phyloP scores from a whole-genome alignment of 1,284 basidiomycete species.

The Coniferiporia weirii region DNA sequence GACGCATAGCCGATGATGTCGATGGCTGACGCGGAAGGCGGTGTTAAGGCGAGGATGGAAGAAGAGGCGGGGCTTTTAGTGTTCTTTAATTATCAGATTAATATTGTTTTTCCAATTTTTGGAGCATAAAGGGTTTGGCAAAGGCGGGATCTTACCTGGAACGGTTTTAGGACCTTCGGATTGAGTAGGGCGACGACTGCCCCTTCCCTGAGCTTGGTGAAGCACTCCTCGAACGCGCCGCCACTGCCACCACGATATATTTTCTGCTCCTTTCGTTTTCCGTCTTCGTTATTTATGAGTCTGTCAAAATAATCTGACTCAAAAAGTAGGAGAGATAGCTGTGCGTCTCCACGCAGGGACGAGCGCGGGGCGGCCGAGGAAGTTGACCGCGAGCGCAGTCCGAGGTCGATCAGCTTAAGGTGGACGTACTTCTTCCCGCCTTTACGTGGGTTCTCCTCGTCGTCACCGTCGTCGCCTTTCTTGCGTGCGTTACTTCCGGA shows the following conservation, averaged over 20 bases:
- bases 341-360: constrained; percentile 73
- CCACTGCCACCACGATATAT: constrained; percentile 83
- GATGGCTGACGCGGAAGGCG: constrained; percentile 74
- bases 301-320: constrained; percentile 73
- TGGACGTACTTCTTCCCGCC: constrained; percentile 80
- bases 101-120: not conserved
- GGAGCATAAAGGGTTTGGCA: constrained; percentile 5
- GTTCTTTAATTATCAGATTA: constrained; percentile 35
- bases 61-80: constrained; percentile 67
- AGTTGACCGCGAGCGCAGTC: constrained; percentile 48
- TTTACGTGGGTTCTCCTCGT: constrained; percentile 35
- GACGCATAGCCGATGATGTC: constrained; percentile 81
- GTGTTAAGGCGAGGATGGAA: constrained; percentile 85
- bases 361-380: constrained; percentile 32
- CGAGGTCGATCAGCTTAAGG: constrained; percentile 82
- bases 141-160: constrained; percentile 50
- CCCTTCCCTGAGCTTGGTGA: constrained; percentile 82
- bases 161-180: constrained; percentile 81
- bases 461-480: constrained; percentile 25
- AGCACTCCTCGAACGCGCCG: constrained; percentile 83
- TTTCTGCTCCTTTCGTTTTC: constrained; percentile 44
- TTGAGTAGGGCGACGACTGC: constrained; percentile 89
- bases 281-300: constrained; percentile 39
- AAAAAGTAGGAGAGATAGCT: constrained; percentile 80
- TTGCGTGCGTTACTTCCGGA: constrained; percentile 8